Percentiles rank a stretch among this genome's conserved stretches.
Evolutionary conservation across 2,329 filamentous ascomycete genomes (phyloP).

Genomic region (Diaporthe sp.): DNA sequence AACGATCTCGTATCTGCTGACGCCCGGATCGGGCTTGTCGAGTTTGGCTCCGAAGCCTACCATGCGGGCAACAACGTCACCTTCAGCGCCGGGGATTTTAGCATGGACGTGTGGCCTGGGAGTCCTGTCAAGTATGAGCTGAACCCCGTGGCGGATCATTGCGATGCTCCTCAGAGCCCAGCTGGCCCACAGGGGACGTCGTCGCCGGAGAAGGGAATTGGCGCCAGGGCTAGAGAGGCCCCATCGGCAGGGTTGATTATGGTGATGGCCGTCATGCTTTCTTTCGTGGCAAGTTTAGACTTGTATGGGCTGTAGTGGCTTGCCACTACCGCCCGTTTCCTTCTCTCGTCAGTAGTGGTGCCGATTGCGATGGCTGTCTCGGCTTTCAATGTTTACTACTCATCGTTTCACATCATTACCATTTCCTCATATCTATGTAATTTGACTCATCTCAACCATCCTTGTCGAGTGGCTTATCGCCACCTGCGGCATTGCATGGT

Average conservation of each 20-base stretch:
- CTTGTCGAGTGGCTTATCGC: conserved; percentile 4
- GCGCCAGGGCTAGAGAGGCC: neutral
- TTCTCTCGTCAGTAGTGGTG: neutral
- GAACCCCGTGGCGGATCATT: conserved; percentile 31
- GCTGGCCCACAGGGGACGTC: conserved; percentile 28
- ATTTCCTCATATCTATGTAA: neutral
- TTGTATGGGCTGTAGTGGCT: conserved; percentile 11
- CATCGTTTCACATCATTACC: neutral
- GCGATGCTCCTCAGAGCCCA: conserved; percentile 31
- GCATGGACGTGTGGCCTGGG: conserved; percentile 45
- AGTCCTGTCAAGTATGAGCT: conserved; percentile 33
- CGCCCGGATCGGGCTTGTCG: conserved; percentile 49
- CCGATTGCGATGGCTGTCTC: neutral
- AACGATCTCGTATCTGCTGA: conserved; percentile 47
- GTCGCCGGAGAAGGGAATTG: conserved; percentile 25
- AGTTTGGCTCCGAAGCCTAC: conserved; percentile 51
- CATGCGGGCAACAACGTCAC: conserved; percentile 49
- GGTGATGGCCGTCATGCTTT: neutral
- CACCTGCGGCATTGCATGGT: neutral
- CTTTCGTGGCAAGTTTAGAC: neutral
- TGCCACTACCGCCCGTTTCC: neutral
- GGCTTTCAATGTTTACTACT: neutral
- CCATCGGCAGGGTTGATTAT: neutral
- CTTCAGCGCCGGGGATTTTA: conserved; percentile 49
- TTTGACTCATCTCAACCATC: neutral